Conservation (phyloP, 1,284 basidiomycete species). For the Hemileia vastatrix region DNA sequence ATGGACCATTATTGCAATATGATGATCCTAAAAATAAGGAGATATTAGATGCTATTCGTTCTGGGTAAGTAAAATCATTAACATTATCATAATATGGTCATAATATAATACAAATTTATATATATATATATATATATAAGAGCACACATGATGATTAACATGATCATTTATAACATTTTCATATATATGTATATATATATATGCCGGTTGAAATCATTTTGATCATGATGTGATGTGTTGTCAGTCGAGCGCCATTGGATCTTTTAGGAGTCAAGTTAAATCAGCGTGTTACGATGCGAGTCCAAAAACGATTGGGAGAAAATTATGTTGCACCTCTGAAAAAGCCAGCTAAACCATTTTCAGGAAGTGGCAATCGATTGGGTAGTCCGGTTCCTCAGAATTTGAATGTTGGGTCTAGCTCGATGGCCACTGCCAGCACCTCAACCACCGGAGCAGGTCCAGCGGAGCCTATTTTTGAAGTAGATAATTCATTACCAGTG, state of each 20-base stretch:
- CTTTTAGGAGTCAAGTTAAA: conserved; percentile 67
- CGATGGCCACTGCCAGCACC: conserved; percentile 4
- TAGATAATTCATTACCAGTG: conserved; percentile 68
- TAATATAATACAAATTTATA: no score
- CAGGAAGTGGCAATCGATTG: conserved; percentile 70
- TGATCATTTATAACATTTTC: no score
- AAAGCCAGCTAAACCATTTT: conserved; percentile 53
- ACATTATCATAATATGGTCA: no score
- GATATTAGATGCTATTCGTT: conserved; percentile 66
- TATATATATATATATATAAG: no score
- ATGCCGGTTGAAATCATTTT: no score
- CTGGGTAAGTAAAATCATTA: conserved; percentile 66
- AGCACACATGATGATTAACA: no score
- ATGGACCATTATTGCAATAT: conserved; percentile 74
- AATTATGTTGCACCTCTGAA: conserved; percentile 57
- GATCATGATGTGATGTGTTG: no score
- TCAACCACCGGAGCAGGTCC: conserved; percentile 15
- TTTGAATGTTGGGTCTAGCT: background rate
- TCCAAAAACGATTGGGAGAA: conserved; percentile 64
- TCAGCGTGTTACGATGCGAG: conserved; percentile 76
- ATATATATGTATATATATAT: no score
- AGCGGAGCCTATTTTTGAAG: conserved; percentile 59
- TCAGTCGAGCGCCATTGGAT: conserved; percentile 66
- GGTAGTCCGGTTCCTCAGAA: conserved; percentile 48
- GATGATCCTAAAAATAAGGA: conserved; percentile 68